Percentiles rank a stretch among this genome's conserved stretches.
Evolutionary conservation across 2,329 filamentous ascomycete genomes (phyloP).

Genomic region (Davidsoniella eucalypti): DNA sequence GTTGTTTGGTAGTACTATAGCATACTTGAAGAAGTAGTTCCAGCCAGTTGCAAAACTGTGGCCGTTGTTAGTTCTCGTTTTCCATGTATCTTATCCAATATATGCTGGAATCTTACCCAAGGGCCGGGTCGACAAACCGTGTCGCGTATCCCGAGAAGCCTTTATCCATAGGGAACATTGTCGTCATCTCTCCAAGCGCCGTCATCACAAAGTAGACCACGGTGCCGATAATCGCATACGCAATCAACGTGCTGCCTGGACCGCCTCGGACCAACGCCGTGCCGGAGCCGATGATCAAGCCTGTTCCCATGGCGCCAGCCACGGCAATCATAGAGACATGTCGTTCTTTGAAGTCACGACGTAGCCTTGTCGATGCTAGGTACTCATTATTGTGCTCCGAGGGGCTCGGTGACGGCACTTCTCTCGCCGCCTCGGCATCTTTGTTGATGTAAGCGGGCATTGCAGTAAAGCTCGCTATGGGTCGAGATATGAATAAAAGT

Average conservation of each 20-base stretch:
- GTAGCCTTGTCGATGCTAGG: neutral
- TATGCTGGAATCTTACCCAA: slow-evolving; percentile 15
- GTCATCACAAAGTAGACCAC: slow-evolving; percentile 41
- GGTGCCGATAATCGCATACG: slow-evolving; percentile 26
- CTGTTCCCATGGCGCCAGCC: slow-evolving; percentile 23
- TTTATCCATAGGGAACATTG: slow-evolving; percentile 17
- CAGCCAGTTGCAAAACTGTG: slow-evolving; percentile 25
- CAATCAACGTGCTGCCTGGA: slow-evolving; percentile 23
- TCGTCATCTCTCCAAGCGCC: slow-evolving; percentile 22
- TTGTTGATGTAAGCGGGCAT: neutral
- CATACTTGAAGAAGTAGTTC: slow-evolving; percentile 23
- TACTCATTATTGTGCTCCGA: neutral
- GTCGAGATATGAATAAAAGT: neutral
- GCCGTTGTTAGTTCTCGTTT: neutral
- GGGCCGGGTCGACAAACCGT: slow-evolving; percentile 19
- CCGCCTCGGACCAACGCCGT: slow-evolving; percentile 32
- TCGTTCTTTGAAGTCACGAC: slow-evolving; percentile 16
- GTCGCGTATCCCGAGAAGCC: slow-evolving; percentile 19
- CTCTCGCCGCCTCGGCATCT: neutral
- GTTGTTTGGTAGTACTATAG: slow-evolving; percentile 23
- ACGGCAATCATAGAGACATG: slow-evolving; percentile 23
- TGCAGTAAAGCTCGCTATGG: neutral
- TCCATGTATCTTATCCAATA: neutral
- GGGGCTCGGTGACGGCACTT: neutral
- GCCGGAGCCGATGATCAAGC: slow-evolving; percentile 35